phyloP scores from a whole-genome alignment of 306 rosid genomes.

The Rubus idaeus region DNA sequence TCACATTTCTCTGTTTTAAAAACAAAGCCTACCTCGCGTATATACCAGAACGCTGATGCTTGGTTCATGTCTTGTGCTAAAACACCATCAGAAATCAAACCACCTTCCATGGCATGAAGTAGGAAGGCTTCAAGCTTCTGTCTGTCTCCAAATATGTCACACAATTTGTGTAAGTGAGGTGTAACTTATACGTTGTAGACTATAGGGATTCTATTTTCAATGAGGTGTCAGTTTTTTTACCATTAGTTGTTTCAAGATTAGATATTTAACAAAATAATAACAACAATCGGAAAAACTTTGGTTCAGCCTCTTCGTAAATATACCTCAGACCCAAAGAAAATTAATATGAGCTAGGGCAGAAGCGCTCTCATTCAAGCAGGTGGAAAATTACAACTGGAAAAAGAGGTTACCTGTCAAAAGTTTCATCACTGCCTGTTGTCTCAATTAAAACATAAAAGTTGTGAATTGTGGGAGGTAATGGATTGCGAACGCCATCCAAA shows the following conservation, averaged over 20 bases:
- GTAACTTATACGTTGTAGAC: conserved; percentile 5
- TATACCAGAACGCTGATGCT: conserved; percentile 83
- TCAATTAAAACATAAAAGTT: conserved; percentile 85
- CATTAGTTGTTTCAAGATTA: neutral
- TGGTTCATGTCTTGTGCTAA: conserved; percentile 96
- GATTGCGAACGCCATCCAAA: conserved; percentile 86
- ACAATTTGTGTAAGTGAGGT: neutral
- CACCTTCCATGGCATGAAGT: conserved; percentile 77
- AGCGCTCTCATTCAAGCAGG: conserved; percentile 13
- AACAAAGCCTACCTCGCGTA: conserved; percentile 68
- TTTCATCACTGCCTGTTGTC: conserved; percentile 91
- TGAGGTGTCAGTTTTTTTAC: neutral
- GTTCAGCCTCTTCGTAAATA: neutral
- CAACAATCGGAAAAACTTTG: neutral
- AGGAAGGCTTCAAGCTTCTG: conserved; percentile 96
- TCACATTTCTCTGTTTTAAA: neutral
- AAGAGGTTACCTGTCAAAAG: conserved; percentile 64
- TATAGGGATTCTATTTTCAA: neutral
- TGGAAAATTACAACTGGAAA: conserved; percentile 7
- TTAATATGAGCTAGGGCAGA: conserved; percentile 5
- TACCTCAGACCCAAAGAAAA: conserved; percentile 11
- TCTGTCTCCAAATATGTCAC: conserved; percentile 45
- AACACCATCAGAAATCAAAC: conserved; percentile 84
- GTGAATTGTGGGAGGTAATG: conserved; percentile 65
- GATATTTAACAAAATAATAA: neutral